Conservation (phyloP, 176 grass and related monocot genomes). For the Bromus sterilis region DNA sequence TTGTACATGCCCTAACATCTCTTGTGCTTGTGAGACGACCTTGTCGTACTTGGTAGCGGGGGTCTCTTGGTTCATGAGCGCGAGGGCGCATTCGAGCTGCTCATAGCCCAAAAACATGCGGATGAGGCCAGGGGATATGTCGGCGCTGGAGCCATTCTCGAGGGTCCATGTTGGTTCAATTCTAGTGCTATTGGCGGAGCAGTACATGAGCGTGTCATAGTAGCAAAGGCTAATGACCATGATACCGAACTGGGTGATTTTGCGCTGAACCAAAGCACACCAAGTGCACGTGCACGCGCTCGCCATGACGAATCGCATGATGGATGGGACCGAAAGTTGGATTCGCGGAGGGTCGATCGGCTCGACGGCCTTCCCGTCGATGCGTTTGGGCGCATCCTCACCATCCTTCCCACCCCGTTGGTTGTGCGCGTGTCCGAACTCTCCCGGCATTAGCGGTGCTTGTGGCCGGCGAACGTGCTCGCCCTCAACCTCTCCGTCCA, state of each 20-base stretch:
- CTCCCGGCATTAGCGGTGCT: neutral
- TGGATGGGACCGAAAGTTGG: neutral
- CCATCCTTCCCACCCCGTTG: neutral
- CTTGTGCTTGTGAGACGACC: no score
- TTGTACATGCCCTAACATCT: no score
- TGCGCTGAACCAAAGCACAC: no score
- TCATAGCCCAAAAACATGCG: constrained; percentile 79
- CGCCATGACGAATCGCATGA: neutral
- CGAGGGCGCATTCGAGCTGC: constrained; percentile 71
- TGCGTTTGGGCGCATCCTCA: neutral
- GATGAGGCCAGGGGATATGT: constrained; percentile 69
- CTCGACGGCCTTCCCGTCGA: neutral
- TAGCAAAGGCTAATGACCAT: constrained; percentile 90
- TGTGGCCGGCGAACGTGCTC: neutral
- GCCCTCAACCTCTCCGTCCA: neutral
- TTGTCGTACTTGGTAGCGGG: neutral
- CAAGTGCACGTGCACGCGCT: no score
- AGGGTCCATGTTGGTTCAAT: constrained; percentile 76
- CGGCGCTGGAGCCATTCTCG: constrained; percentile 49
- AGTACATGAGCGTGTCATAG: constrained; percentile 95
- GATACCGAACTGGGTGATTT: constrained; percentile 75
- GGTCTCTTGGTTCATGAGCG: constrained; percentile 29
- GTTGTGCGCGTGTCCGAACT: neutral
- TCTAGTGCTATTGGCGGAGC: constrained; percentile 84
- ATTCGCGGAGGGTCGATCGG: neutral